A percentile compares a stretch with the other conserved stretches of the same genome.
These are phyloP conservation scores for Boletus rex-veris DNA, from an alignment of 768 basidiomycete species.

Conservation along the genomic window DNA sequence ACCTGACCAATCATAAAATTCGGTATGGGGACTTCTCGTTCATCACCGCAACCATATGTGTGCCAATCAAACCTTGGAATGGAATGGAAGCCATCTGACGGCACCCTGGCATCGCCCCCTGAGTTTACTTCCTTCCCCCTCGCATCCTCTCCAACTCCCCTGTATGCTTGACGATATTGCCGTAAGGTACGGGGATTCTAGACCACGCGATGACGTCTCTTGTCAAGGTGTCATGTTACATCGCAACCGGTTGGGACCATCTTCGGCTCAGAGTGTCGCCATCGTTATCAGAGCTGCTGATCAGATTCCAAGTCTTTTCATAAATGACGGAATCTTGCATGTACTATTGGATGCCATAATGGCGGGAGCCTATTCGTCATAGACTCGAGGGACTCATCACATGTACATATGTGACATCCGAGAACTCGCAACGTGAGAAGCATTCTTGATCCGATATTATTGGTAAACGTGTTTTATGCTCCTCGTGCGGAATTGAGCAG, in stretches of 20 bases:
- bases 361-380: slow-evolving; percentile 6
- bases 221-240: not conserved
- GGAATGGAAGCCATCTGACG: slow-evolving; percentile 21
- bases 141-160: not conserved
- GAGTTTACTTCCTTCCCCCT: not conserved
- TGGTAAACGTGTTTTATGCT: slow-evolving; percentile 10
- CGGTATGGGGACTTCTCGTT: not conserved
- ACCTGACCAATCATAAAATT: slow-evolving; percentile 11
- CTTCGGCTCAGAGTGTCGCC: slow-evolving; percentile 5
- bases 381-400: not conserved
- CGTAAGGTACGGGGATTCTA: not conserved
- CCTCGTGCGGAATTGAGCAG: slow-evolving; percentile 1
- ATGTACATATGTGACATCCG: no score
- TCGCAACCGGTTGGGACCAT: not conserved
- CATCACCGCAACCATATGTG: slow-evolving; percentile 18
- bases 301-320: slow-evolving; percentile 1
- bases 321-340: slow-evolving; percentile 6
- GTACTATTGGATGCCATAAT: not conserved
- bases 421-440: not conserved
- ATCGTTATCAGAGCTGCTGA: slow-evolving; percentile 10
- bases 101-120: slow-evolving; percentile 2
- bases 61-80: slow-evolving; percentile 25
- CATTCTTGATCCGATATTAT: not conserved
- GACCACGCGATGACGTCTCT: not conserved
- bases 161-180: not conserved